These are phyloP conservation scores for Pichia sporocuriosa DNA, from an alignment of 805 yeast species.

Conservation along the genomic window DNA sequence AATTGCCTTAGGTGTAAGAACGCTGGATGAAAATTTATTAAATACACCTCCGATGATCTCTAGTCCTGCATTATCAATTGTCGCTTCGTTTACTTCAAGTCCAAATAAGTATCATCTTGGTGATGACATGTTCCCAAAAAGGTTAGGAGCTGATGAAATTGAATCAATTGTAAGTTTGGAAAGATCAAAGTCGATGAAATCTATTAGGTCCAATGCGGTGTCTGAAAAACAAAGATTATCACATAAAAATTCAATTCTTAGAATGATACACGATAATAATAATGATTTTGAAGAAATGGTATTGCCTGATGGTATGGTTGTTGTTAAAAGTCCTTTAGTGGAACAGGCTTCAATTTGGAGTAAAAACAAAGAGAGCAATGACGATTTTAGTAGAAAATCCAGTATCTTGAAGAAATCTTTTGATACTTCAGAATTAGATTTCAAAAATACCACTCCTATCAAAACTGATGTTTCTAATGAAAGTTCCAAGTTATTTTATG, in stretches of 20 bases:
- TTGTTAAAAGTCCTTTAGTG: slow-evolving; percentile 26
- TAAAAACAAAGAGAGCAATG: background rate
- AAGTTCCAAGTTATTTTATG: no score
- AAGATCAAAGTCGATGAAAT: slow-evolving; percentile 53
- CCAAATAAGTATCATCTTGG: slow-evolving; percentile 34
- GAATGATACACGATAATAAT: slow-evolving; percentile 16
- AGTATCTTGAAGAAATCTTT: slow-evolving; percentile 14
- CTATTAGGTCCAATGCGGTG: slow-evolving; percentile 29
- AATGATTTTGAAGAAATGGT: slow-evolving; percentile 17
- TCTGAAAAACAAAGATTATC: slow-evolving; percentile 1
- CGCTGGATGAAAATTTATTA: slow-evolving; percentile 1
- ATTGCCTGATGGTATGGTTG: slow-evolving; percentile 39
- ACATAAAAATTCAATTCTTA: slow-evolving; percentile 22
- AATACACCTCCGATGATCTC: slow-evolving; percentile 10
- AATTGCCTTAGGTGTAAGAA: background rate
- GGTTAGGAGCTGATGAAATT: slow-evolving; percentile 58
- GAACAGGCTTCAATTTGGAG: slow-evolving; percentile 3
- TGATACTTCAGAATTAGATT: background rate
- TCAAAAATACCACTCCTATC: background rate
- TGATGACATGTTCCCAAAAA: slow-evolving; percentile 66
- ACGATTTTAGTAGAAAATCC: slow-evolving; percentile 3
- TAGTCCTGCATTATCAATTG: slow-evolving; percentile 8
- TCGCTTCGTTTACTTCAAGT: slow-evolving; percentile 13
- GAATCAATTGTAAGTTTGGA: slow-evolving; percentile 70
- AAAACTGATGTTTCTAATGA: background rate